These are phyloP conservation scores for Carpinus viminea DNA, from an alignment of 306 rosid genomes.

Conservation along the genomic window DNA sequence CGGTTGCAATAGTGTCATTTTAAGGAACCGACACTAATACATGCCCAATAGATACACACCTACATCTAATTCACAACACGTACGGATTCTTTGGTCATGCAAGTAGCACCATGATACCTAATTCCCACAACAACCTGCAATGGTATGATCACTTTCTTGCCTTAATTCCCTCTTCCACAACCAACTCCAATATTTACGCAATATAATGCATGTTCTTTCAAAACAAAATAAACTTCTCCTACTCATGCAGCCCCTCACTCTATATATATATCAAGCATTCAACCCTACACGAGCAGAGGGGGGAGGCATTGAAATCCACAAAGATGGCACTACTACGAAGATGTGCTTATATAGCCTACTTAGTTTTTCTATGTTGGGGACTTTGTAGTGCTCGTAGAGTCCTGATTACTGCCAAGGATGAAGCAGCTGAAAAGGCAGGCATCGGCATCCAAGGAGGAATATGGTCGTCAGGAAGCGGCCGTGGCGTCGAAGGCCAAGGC, in stretches of 20 bases:
- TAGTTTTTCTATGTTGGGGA: slow-evolving; percentile 20
- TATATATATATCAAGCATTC: neutral
- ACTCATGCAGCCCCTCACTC: neutral
- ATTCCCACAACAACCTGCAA: slow-evolving; percentile 11
- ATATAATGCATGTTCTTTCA: neutral
- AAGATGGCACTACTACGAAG: slow-evolving; percentile 11
- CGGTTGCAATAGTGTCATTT: no score
- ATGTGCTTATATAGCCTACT: neutral
- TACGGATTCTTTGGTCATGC: slow-evolving; percentile 18
- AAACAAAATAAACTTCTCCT: slow-evolving; percentile 10
- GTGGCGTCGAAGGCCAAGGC: no score
- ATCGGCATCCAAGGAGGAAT: neutral
- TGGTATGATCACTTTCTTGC: neutral
- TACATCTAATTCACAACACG: neutral
- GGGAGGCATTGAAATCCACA: neutral
- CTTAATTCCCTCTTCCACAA: neutral
- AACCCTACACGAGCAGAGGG: neutral
- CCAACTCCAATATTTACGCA: slow-evolving; percentile 1
- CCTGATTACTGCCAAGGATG: neutral
- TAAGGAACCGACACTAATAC: no score
- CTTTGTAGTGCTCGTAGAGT: slow-evolving; percentile 8
- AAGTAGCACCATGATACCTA: slow-evolving; percentile 11
- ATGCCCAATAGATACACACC: no score
- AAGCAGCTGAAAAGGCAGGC: neutral
- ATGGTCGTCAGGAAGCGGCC: no score